Base-by-base conservation (phyloP, 2,329 filamentous ascomycete species). In the Shiraia sp. region DNA sequence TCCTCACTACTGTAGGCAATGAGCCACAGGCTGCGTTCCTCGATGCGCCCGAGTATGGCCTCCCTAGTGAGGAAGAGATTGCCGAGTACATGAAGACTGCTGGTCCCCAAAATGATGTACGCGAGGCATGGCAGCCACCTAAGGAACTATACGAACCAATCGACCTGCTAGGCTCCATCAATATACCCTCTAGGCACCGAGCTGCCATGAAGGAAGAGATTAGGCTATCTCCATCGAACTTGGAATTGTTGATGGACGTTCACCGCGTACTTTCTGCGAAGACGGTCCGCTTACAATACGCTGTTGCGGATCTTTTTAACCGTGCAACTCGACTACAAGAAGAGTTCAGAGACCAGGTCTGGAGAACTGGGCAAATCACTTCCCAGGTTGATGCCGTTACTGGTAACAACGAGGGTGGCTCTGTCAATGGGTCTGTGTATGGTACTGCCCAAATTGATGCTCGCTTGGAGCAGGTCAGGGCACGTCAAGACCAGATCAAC, bases 281-380 rank as follows among this genome's bases (percentile, higher is more conserved):
- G 66, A 89, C 86, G 0, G 77, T 86, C 53, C 76, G 76, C 9
- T 75, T 91, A 9, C 86, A 86, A 12, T 72, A 80, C 30, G 87
- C 85, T 1, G 87, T 85, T 1, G 81, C 86, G 1, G 86, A 90
- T 55, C 74, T 91, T 5, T 91, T 90, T 70, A 76, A 83, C 17
- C 79, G 83, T 40, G 88, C 86, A 47, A 79, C 86, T 53, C 76
- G 82, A 32, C 75, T 91, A 17, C 83, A 86, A 55, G 73, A 76
- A 13, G 86, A 90, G 59, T 75, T 90, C 29, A 75, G 74, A 49
- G 80, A 83, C 47, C 87, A 91, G 61, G 78, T 90, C 16, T 72
- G 72, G 47, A 82, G 84, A 53, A 83, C 81, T 19, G 80, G 82
- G 39, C 80, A 86, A 55, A 78, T 88, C 28, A 82, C 81, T 60